phyloP scores from a whole-genome alignment of 202 grass and related monocot species.

The Eragrostis tef region DNA sequence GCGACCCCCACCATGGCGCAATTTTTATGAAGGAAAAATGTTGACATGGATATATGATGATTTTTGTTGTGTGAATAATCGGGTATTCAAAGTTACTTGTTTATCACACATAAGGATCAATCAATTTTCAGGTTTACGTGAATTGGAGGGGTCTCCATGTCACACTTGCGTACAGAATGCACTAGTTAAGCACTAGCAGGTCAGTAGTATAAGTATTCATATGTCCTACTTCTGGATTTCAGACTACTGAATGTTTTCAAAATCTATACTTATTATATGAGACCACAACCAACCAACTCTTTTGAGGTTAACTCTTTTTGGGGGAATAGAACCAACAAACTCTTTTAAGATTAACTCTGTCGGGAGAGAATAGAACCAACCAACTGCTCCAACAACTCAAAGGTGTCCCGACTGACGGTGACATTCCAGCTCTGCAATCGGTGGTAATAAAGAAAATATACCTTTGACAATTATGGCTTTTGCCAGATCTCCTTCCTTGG shows the following conservation, averaged over 20 bases:
- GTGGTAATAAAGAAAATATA: conserved; percentile 21
- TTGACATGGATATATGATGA: not conserved
- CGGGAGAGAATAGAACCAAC: not conserved
- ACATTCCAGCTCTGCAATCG: conserved; percentile 9
- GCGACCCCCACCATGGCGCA: not conserved
- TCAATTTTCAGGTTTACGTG: no score
- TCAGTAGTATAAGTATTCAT: not conserved
- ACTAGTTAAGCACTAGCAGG: not conserved
- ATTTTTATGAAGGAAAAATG: not conserved
- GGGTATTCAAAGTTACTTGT: not conserved
- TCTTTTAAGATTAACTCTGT: not conserved
- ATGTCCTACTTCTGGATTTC: not conserved
- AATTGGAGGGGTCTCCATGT: no score
- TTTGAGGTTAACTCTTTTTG: not conserved
- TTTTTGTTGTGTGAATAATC: not conserved
- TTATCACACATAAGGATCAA: not conserved
- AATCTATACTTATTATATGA: not conserved
- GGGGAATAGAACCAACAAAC: not conserved
- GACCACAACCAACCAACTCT: not conserved
- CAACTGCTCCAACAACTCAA: conserved; percentile 7
- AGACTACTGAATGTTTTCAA: not conserved
- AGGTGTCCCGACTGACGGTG: conserved; percentile 27
- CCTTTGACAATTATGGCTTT: conserved; percentile 37
- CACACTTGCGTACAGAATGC: not conserved
- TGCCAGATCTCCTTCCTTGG: conserved; percentile 32